Evolutionary conservation across 2,329 filamentous ascomycete genomes (phyloP).

Genomic region (Nemania sp.): DNA sequence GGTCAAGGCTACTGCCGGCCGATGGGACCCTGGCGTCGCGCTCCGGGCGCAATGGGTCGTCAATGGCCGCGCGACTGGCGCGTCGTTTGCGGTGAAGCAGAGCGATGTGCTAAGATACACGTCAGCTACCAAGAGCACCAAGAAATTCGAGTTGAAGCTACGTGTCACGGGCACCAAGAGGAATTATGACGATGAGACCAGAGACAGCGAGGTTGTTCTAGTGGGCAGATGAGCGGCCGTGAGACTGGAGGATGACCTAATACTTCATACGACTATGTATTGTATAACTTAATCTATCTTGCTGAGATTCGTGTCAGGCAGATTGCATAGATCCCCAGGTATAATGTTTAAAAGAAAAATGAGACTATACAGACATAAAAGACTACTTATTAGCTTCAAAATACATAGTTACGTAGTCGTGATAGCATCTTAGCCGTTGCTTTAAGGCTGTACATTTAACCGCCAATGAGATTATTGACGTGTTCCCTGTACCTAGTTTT

Average conservation of each 20-base stretch:
- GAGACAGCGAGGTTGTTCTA: constrained; percentile 33
- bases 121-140: constrained; percentile 5
- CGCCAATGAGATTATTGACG: too few relatives aligned
- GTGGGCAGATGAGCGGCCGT: constrained; percentile 14
- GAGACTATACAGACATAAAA: too few relatives aligned
- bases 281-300: not conserved
- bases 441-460: too few relatives aligned
- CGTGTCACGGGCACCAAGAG: constrained; percentile 40
- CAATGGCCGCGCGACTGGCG: constrained; percentile 33
- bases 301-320: not conserved
- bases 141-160: constrained; percentile 28
- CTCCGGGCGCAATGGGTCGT: constrained; percentile 41
- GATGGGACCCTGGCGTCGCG: constrained; percentile 43
- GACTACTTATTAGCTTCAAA: too few relatives aligned
- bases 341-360: too few relatives aligned
- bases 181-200: constrained; percentile 38
- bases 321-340: too few relatives aligned
- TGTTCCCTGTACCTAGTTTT: too few relatives aligned
- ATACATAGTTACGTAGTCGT: too few relatives aligned
- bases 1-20: constrained; percentile 35
- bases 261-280: not conserved
- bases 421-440: too few relatives aligned
- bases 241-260: not conserved
- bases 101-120: constrained; percentile 26
- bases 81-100: constrained; percentile 37